Conservation (phyloP, 2,329 filamentous ascomycete species). For the Calycina marina region DNA sequence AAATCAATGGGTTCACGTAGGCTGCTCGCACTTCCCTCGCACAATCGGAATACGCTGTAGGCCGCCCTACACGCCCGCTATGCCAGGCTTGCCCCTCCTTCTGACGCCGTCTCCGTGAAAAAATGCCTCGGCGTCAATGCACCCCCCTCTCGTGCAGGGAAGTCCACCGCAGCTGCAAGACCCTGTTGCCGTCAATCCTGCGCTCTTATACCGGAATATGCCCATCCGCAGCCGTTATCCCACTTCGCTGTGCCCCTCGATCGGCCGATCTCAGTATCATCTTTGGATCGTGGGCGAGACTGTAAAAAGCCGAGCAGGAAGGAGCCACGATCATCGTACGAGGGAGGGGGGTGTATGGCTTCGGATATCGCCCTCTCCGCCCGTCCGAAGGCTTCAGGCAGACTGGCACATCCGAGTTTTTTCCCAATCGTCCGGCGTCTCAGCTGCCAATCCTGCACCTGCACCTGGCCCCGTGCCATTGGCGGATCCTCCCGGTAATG, state of each 20-base stretch:
- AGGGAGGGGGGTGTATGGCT: constrained; percentile 4
- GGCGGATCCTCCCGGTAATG: constrained; percentile 4
- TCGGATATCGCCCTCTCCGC: constrained; percentile 7
- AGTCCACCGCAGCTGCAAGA: constrained; percentile 6
- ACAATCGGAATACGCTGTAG: no score
- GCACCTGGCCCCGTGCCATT: constrained; percentile 5
- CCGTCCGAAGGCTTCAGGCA: constrained; percentile 7
- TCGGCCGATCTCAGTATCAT: constrained; percentile 8
- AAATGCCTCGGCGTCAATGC: constrained; percentile 9
- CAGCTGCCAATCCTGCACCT: constrained; percentile 5
- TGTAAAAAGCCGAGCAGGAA: constrained; percentile 6
- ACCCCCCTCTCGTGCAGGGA: constrained; percentile 4
- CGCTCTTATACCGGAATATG: constrained; percentile 10
- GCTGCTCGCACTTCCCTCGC: no score
- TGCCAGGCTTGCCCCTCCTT: no score
- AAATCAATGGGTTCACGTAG: no score
- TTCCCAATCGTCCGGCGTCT: constrained; percentile 3
- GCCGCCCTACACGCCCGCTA: no score
- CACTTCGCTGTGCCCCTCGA: constrained; percentile 9
- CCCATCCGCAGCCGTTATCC: constrained; percentile 6
- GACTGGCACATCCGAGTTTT: constrained; percentile 5
- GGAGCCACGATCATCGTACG: constrained; percentile 2
- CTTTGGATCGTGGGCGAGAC: constrained; percentile 6
- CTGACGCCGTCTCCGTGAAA: constrained; percentile 4
- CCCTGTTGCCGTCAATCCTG: constrained; percentile 8